phyloP scores from a whole-genome alignment of 1,139 yeast genomes.

The Taiozyma sp. region DNA sequence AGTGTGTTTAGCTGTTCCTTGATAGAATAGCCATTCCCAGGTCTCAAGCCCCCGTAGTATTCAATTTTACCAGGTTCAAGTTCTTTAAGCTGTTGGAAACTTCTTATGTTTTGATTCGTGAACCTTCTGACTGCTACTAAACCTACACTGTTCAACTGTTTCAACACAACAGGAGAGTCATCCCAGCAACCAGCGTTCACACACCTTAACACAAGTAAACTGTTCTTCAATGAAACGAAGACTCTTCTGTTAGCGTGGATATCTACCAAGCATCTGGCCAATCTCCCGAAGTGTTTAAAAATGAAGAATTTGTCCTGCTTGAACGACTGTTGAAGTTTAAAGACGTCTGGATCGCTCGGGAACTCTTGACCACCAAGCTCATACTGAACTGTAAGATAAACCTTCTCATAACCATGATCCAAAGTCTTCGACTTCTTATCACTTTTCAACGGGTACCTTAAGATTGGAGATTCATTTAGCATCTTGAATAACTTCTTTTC shows the following conservation, averaged over 20 bases:
- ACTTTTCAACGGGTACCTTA: slow-evolving; percentile 25
- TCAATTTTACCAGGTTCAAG: slow-evolving; percentile 33
- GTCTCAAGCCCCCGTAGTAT: slow-evolving; percentile 32
- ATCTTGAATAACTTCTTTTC: slow-evolving; percentile 39
- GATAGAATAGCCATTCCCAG: slow-evolving; percentile 34
- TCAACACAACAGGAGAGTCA: slow-evolving; percentile 34
- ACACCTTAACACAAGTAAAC: slow-evolving; percentile 34
- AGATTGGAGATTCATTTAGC: slow-evolving; percentile 33
- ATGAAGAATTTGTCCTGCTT: slow-evolving; percentile 36
- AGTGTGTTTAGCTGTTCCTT: slow-evolving; percentile 25
- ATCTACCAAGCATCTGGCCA: slow-evolving; percentile 39
- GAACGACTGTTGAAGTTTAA: slow-evolving; percentile 33
- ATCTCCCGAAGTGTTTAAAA: slow-evolving; percentile 35
- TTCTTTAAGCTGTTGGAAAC: slow-evolving; percentile 26
- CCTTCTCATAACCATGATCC: slow-evolving; percentile 28
- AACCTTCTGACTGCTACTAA: slow-evolving; percentile 34
- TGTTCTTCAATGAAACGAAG: slow-evolving; percentile 32
- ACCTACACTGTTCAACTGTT: slow-evolving; percentile 42
- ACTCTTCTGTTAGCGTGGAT: slow-evolving; percentile 36
- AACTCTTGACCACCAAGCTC: slow-evolving; percentile 43
- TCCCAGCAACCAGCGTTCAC: slow-evolving; percentile 44
- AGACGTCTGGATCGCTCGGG: slow-evolving; percentile 36
- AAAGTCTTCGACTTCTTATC: slow-evolving; percentile 21
- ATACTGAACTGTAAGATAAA: slow-evolving; percentile 36
- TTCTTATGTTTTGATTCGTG: slow-evolving; percentile 28